Evolutionary conservation across 148 eudicot species (phyloP), one percentile per base, ranked within the genome.

Genomic region (Chenopodium formosanum): DNA sequence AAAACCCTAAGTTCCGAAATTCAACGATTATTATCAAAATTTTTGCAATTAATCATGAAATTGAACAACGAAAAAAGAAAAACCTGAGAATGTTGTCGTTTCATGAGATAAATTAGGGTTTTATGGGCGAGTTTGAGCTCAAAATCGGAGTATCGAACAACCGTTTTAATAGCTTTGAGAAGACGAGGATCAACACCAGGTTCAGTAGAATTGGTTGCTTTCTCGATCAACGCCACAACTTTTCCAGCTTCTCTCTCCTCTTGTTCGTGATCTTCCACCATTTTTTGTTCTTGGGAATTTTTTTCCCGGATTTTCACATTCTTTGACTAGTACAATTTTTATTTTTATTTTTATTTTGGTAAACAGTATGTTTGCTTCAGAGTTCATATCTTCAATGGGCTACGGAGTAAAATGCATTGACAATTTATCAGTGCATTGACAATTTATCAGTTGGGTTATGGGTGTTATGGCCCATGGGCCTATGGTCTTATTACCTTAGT

Each of bases 1-100:
- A 75, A 75, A 82, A 82, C 76, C 83, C 80, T 47, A 76, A 76
- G 29, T 82, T 77, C 23, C 75, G 34, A 80, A 64, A 73, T 29
- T 40, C 13, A 63, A 25, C 2, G 62, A 77, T 46, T 20, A 32
- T 27, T 23, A 25, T 64, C 47, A 76, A 44, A 37, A 75, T 32
- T 22, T 16, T 0, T 8, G 53, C 2, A 83, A 40, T 48, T 20
- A 9, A 75, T 76, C 7, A 29, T 56, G 22, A 19, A 67, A 40
- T 46, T 48, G 19, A 72, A 56, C n/a, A 44, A 63, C 10, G 0
- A 47, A 20, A 69, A 47, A 63, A 2, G 2, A 56, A 3, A 6
- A 64, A 93, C 98, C 98, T 96, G 99, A 83, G 99, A 91, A 73
- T 96, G 99, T 32, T 86, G 89, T 58, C 93, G 94, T 52, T 91